A percentile compares a stretch with the other conserved stretches of the same genome.
These are phyloP conservation scores for Artemisia tridentata DNA, from an alignment of 129 eudicot species.

Conservation along the genomic window DNA sequence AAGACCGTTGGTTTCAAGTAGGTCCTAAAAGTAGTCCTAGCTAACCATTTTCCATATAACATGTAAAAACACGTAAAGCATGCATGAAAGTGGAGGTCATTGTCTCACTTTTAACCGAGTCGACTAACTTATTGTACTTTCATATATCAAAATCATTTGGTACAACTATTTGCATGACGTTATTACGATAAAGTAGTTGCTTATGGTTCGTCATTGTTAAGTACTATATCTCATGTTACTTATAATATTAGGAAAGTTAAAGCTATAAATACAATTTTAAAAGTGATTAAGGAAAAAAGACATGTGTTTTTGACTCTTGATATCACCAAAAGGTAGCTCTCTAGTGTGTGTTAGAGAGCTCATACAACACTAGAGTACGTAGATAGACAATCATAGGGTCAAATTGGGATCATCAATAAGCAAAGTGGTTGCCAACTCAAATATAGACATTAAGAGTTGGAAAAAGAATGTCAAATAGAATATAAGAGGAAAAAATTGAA, in stretches of 20 bases:
- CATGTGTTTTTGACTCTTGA: slow-evolving; percentile 32
- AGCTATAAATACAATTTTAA: background rate
- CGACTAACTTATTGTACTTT: background rate
- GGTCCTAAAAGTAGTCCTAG: background rate
- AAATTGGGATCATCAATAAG: slow-evolving; percentile 29
- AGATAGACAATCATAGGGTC: slow-evolving; percentile 32
- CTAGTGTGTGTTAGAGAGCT: slow-evolving; percentile 18
- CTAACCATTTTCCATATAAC: background rate
- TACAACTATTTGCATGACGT: too few relatives aligned
- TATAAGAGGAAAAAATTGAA: slow-evolving; percentile 7
- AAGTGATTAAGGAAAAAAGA: slow-evolving; percentile 11
- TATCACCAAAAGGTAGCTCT: slow-evolving; percentile 20
- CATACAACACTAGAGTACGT: slow-evolving; percentile 20
- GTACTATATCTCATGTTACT: background rate
- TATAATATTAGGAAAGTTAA: background rate
- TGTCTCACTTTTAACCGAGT: background rate
- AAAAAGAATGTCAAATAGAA: slow-evolving; percentile 21
- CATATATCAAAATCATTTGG: background rate
- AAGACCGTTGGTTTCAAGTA: background rate
- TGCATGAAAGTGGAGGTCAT: background rate
- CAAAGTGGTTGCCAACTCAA: slow-evolving; percentile 38
- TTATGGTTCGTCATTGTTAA: background rate
- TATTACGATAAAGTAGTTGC: background rate
- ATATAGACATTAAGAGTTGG: slow-evolving; percentile 11
- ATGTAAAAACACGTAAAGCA: background rate